Base-by-base conservation (phyloP, 495 filamentous ascomycete species). In the Podospora appendiculata region DNA sequence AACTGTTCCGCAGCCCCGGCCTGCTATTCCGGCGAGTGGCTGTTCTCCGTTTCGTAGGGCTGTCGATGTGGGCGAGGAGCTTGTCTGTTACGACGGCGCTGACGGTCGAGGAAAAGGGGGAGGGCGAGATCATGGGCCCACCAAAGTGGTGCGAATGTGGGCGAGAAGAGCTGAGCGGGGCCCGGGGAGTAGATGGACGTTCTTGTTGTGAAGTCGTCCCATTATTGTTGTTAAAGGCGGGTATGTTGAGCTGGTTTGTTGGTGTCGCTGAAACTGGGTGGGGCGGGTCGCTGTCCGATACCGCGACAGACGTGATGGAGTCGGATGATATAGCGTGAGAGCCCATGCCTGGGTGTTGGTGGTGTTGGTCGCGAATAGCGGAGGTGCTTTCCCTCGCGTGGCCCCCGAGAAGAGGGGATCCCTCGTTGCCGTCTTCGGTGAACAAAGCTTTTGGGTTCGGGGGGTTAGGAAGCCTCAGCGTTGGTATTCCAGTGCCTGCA, bases 21-120 rank as follows among this genome's bases (percentile, higher is more conserved):
- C 67, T 56, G 41, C 66, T 54, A 16, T 67, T 58, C 43, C 66
- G 58, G 5, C 59, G 51, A 12, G 63, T 62, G 35, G 56, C 57
- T 38, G 56, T 63, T 4, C 51, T 50, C 14, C 60, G 61, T 32
- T 58, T 54, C 16, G 54, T 41, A 4, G 65, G 63, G 34, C 61
- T 68, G 32, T 18, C 32, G 13, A 69, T 57, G 17, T 69, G 63
- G 4, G 66, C 59, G 7, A 72, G 61, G 12, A 78, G 50, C 25
- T 64, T 67, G 45, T 78, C 74, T 8, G 68, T 62, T 11, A 78
- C 70, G 0, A 74, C 72, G 7, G 71, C 73, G 32, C 58, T 71
- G 17, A 78, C 64, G 1, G 74, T 76, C 1, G 70, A 71, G 1
- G 73, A 74, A 41, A 78, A 63, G 0, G 74, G 74, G 0, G 71